Base-by-base conservation (phyloP, 2,329 filamentous ascomycete species). In the Fusarium cyanostomum region DNA sequence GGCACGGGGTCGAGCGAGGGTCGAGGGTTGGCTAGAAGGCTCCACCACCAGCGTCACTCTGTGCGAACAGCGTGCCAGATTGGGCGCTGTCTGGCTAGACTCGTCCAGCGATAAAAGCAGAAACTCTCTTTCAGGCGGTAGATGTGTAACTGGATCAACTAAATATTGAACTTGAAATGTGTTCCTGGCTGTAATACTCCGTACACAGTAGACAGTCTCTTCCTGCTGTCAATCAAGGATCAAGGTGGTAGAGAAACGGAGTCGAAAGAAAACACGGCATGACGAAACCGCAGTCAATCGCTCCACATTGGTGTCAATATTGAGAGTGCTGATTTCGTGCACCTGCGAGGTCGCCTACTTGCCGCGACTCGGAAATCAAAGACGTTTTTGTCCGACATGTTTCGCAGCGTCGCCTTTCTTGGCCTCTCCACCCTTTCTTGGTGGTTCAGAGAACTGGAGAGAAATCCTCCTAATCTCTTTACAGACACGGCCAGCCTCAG, bases 1-100 rank as follows among this genome's bases (percentile, higher is more conserved):
- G 49, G 58, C 67, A 70, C 63, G 60, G 65, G 64, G 64, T 59
- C 64, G 49, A 52, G 52, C 57, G 53, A 69, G 51, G 53, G 51
- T 67, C 44, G 51, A 68, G 48, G 62, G 59, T 66, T 69, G 64
- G 65, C 59, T 51, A 34, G 31, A 21, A 49, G 63, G 55, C 46
- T 6, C 63, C 63, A 67, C 63, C 50, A 49, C 15, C 63, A 39
- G 54, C 54, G 62, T 66, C 62, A 66, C 62, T 55, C 52, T 62
- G 62, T 56, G 54, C 54, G 54, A 64, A 60, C 53, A 66, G 50
- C 46, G 42, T 62, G 53, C 59, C 49, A 63, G 49, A 64, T 64
- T 56, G 52, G 61, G 62, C 45, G 41, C 39, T 37, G 30, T 45
- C 26, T 57, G 49, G 49, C 41, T 43, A 49, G 63, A 61, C 63